phyloP scores from a whole-genome alignment of 2,329 filamentous ascomycete genomes.

The Fusarium caatingaense region DNA sequence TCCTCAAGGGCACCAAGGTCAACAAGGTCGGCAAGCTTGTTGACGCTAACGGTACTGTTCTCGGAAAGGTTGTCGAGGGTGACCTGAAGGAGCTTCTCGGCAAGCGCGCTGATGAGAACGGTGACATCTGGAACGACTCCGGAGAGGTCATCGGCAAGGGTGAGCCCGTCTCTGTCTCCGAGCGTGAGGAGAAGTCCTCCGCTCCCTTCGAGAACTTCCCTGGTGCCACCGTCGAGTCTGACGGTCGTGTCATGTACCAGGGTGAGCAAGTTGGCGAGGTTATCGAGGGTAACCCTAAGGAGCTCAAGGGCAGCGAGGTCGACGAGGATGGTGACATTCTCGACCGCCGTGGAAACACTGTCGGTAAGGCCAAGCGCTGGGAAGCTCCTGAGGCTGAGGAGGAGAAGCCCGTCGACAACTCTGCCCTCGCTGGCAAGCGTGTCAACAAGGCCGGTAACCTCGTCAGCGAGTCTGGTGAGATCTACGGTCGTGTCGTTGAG shows the following conservation, averaged over 20 bases:
- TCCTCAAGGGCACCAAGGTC: slow-evolving; percentile 65
- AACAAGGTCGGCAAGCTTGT: slow-evolving; percentile 71
- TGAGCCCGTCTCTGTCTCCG: slow-evolving; percentile 67
- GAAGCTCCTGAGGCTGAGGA: slow-evolving; percentile 62
- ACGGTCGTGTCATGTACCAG: slow-evolving; percentile 64
- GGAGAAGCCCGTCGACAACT: slow-evolving; percentile 69
- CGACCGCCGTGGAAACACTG: slow-evolving; percentile 73
- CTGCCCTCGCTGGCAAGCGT: slow-evolving; percentile 73
- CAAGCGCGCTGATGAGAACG: slow-evolving; percentile 72
- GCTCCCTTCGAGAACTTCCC: slow-evolving; percentile 70
- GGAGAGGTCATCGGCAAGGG: slow-evolving; percentile 75
- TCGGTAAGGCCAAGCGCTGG: slow-evolving; percentile 76
- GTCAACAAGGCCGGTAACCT: slow-evolving; percentile 77
- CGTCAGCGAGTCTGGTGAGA: slow-evolving; percentile 64
- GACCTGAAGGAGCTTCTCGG: slow-evolving; percentile 72
- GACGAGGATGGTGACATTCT: slow-evolving; percentile 77
- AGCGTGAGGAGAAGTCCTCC: slow-evolving; percentile 62
- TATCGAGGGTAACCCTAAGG: slow-evolving; percentile 71
- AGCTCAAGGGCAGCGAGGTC: slow-evolving; percentile 72
- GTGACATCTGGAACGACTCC: slow-evolving; percentile 76
- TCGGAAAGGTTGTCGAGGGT: slow-evolving; percentile 73
- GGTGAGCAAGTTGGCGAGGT: slow-evolving; percentile 70
- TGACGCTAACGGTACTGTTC: slow-evolving; percentile 62
- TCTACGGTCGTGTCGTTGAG: slow-evolving; percentile 74
- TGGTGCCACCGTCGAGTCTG: slow-evolving; percentile 62